Percentiles rank a stretch among this genome's conserved stretches.
phyloP scores from a whole-genome alignment of 495 filamentous ascomycete species.

The Bryoglossum gracile region DNA sequence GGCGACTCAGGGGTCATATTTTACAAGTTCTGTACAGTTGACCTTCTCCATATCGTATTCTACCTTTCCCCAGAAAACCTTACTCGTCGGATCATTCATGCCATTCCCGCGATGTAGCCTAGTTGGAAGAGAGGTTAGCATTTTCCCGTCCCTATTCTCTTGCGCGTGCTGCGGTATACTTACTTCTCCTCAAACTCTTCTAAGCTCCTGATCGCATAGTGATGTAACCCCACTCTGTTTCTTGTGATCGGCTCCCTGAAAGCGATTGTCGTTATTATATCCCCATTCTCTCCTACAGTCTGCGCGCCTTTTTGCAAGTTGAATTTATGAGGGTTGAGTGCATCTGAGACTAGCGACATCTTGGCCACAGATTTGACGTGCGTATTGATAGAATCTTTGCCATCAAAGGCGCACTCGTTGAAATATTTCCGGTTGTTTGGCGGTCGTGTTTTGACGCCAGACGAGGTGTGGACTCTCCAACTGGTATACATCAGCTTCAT shows the following conservation, averaged over 20 bases:
- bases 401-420: constrained; percentile 13
- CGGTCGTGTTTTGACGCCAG: constrained; percentile 7
- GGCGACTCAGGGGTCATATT: constrained; percentile 8
- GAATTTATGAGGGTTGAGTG: constrained; percentile 6
- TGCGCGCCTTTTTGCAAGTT: not conserved
- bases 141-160: too few species aligned
- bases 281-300: constrained; percentile 19
- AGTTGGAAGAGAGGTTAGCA: too few species aligned
- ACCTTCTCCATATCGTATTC: constrained; percentile 1
- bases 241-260: constrained; percentile 7
- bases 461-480: constrained; percentile 14
- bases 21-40: constrained; percentile 1
- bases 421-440: constrained; percentile 5
- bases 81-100: constrained; percentile 1
- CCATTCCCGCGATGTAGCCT: constrained; percentile 9
- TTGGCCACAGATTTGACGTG: constrained; percentile 5
- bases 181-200: constrained; percentile 20
- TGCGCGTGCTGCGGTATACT: too few species aligned
- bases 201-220: constrained; percentile 18
- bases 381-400: not conserved
- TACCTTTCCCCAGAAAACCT: constrained; percentile 2
- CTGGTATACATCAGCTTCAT: not conserved
- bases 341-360: not conserved
- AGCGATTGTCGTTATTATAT: not conserved
- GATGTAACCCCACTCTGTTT: constrained; percentile 15